Percentiles rank a stretch among this genome's conserved stretches.
phyloP scores from a whole-genome alignment of 495 filamentous ascomycete genomes.

The Talaromyces adpressus region DNA sequence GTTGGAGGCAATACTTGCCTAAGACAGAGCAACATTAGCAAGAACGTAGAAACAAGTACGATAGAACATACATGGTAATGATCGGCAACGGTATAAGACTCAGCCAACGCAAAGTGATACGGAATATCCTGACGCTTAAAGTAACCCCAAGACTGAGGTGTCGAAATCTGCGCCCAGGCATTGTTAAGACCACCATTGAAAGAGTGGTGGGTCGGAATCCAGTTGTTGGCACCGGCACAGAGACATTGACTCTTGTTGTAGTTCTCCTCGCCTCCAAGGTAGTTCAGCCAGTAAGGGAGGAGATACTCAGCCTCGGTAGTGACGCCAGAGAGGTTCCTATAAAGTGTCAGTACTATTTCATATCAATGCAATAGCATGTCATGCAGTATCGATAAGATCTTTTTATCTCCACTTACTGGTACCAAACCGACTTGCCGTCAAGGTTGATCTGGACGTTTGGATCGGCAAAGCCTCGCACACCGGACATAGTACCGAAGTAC shows the following conservation, averaged over 20 bases:
- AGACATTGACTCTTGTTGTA: conserved; percentile 7
- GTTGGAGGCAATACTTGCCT: conserved; percentile 7
- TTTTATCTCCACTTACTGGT: not conserved
- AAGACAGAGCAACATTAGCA: not conserved
- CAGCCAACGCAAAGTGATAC: conserved; percentile 5
- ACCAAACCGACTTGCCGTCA: conserved; percentile 6
- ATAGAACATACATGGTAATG: not conserved
- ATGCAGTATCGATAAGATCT: not conserved
- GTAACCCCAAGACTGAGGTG: conserved; percentile 6
- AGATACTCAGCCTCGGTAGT: conserved; percentile 4
- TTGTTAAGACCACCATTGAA: conserved; percentile 6
- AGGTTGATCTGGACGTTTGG: conserved; percentile 8
- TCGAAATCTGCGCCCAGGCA: not conserved
- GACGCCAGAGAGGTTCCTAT: not conserved
- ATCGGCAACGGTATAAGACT: conserved; percentile 3
- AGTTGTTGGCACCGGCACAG: conserved; percentile 7
- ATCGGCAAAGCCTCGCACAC: conserved; percentile 9
- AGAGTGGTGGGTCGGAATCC: conserved; percentile 4
- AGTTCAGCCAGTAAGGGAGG: conserved; percentile 7
- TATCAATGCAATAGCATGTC: not conserved
- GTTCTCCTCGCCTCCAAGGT: conserved; percentile 7
- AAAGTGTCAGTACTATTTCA: not conserved
- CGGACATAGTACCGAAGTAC: conserved; percentile 7
- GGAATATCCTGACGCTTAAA: conserved; percentile 7
- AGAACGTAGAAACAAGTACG: too few species aligned